Percentiles rank a stretch among this genome's conserved stretches.
Evolutionary conservation across 805 yeast genomes (phyloP).

Genomic region (Wickerhamomyces tratensis): DNA sequence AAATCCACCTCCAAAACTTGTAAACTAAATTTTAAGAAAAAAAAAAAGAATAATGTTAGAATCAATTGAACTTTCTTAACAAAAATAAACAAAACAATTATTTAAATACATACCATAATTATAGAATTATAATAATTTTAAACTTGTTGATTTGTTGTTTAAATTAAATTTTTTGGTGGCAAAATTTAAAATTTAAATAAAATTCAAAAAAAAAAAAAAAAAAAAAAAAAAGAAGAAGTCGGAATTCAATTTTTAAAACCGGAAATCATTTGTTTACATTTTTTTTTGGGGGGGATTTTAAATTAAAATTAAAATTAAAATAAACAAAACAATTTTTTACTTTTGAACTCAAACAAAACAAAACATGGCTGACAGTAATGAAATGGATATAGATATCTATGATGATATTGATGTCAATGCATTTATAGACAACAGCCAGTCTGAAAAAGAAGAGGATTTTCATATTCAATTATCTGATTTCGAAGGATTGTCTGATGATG

Average conservation of each 20-base stretch:
- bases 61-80: background rate
- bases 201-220: background rate
- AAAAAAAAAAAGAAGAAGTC: background rate
- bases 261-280: too few relatives aligned
- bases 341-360: background rate
- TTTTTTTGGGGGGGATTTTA: too few relatives aligned
- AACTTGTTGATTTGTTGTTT: too few relatives aligned
- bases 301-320: too few relatives aligned
- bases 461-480: background rate
- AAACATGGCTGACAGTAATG: slow-evolving; percentile 3
- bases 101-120: background rate
- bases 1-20: slow-evolving; percentile 23
- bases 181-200: background rate
- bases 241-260: too few relatives aligned
- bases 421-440: slow-evolving; percentile 9
- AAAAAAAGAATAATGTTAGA: background rate
- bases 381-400: slow-evolving; percentile 18
- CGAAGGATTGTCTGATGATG: slow-evolving; percentile 2
- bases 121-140: too few relatives aligned
- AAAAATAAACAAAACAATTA: background rate
- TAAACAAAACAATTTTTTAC: too few relatives aligned
- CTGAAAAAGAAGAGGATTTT: slow-evolving; percentile 11
- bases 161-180: too few relatives aligned
- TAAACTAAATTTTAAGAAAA: slow-evolving; percentile 24
- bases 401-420: slow-evolving; percentile 23